Evolutionary conservation across 2,329 filamentous ascomycete genomes (phyloP).

Genomic region (Didymella pinodella): DNA sequence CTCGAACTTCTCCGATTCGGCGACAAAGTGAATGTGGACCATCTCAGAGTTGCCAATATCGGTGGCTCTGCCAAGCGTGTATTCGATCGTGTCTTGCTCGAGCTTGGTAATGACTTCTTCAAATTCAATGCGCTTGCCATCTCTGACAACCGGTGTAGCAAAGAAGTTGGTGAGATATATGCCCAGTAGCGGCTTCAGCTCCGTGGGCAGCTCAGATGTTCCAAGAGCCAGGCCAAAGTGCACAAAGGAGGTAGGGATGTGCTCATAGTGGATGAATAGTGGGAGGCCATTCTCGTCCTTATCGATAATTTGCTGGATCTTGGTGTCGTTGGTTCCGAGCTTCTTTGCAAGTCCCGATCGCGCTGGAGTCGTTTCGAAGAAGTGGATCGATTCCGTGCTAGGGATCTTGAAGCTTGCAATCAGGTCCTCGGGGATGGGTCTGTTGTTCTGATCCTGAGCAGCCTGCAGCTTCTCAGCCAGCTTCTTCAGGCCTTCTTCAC

Average conservation of each 20-base stretch:
- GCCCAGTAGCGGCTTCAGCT: slow-evolving; percentile 82
- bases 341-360: slow-evolving; percentile 79
- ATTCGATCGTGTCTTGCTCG: slow-evolving; percentile 89
- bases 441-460: slow-evolving; percentile 88
- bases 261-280: slow-evolving; percentile 95
- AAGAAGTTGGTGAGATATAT: slow-evolving; percentile 95
- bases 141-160: slow-evolving; percentile 81
- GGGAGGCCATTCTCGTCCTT: slow-evolving; percentile 69
- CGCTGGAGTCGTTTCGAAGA: slow-evolving; percentile 87
- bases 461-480: slow-evolving; percentile 78
- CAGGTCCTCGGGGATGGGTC: slow-evolving; percentile 81
- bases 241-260: slow-evolving; percentile 92
- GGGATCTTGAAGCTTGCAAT: slow-evolving; percentile 84
- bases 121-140: slow-evolving; percentile 81
- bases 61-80: slow-evolving; percentile 73
- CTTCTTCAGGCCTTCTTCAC: slow-evolving; percentile 79
- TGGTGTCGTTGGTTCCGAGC: slow-evolving; percentile 71
- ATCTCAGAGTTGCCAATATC: slow-evolving; percentile 81
- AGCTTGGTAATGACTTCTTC: slow-evolving; percentile 91
- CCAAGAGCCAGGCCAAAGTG: slow-evolving; percentile 83
- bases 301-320: slow-evolving; percentile 79
- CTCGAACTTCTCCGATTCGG: slow-evolving; percentile 87
- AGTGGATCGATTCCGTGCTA: slow-evolving; percentile 88
- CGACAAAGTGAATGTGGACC: slow-evolving; percentile 80
- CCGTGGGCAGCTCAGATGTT: slow-evolving; percentile 77